These are phyloP conservation scores for Orbilia javanica DNA, from an alignment of 2,329 filamentous ascomycete genomes.

Conservation along the genomic window DNA sequence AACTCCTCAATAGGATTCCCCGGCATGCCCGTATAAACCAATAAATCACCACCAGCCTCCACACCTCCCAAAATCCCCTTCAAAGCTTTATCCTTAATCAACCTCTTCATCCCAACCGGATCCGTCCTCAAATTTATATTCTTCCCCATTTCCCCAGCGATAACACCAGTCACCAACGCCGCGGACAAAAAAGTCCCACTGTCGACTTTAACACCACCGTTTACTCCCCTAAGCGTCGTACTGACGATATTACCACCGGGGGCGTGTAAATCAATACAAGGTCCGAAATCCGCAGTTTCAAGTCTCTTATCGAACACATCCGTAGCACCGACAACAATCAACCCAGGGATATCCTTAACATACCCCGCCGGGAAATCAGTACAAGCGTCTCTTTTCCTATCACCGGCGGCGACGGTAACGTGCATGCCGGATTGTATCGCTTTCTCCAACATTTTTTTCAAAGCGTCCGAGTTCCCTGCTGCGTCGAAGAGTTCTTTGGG, in stretches of 20 bases:
- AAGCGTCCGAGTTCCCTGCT: conserved; percentile 68
- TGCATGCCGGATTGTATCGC: conserved; percentile 66
- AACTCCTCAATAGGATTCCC: conserved; percentile 36
- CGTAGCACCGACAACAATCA: conserved; percentile 66
- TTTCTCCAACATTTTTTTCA: conserved; percentile 69
- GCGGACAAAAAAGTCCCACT: conserved; percentile 76
- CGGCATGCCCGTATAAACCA: conserved; percentile 31
- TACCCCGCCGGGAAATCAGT: conserved; percentile 64
- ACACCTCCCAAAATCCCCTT: conserved; percentile 48
- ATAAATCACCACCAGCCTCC: conserved; percentile 49
- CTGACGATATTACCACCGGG: conserved; percentile 65
- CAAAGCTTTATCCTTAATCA: conserved; percentile 46
- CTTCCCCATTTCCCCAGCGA: conserved; percentile 59
- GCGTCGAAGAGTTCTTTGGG: neutral
- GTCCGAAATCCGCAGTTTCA: conserved; percentile 67
- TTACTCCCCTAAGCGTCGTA: neutral
- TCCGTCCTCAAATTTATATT: conserved; percentile 55
- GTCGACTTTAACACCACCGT: conserved; percentile 66
- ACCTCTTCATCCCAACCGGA: conserved; percentile 59
- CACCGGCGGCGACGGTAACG: conserved; percentile 66
- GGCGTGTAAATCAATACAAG: conserved; percentile 71
- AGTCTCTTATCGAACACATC: conserved; percentile 64
- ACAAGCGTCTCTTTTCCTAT: conserved; percentile 62
- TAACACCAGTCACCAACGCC: conserved; percentile 67
- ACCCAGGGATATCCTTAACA: conserved; percentile 65